These are phyloP conservation scores for Bryum argenteum DNA, from an alignment of 225 moss, liverwort and hornwort genomes.

Conservation along the genomic window DNA sequence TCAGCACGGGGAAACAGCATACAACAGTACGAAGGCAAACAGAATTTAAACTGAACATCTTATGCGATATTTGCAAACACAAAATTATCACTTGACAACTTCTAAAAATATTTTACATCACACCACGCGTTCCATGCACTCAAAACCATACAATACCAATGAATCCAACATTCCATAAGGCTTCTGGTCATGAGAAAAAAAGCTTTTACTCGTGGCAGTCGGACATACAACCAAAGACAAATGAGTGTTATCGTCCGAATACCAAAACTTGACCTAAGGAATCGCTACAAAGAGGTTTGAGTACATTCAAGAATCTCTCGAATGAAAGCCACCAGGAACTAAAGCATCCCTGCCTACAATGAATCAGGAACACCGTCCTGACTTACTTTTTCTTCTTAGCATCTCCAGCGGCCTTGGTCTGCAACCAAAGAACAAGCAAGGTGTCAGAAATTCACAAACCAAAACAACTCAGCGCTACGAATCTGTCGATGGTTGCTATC, in stretches of 20 bases:
- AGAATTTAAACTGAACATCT: not conserved
- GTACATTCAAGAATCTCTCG: not conserved
- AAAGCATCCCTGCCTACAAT: not conserved
- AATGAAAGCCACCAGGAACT: not conserved
- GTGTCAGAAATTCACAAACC: not conserved
- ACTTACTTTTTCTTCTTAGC: slow-evolving; percentile 52
- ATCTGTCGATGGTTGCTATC: not conserved
- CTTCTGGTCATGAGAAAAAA: slow-evolving; percentile 1
- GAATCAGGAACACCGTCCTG: not conserved
- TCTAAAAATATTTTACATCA: not conserved
- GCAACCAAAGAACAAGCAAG: not conserved
- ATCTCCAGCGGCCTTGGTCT: slow-evolving; percentile 50
- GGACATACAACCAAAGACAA: not conserved
- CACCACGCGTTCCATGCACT: not conserved
- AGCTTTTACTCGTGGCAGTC: slow-evolving; percentile 11
- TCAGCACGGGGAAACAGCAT: too few species aligned
- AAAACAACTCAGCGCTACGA: not conserved
- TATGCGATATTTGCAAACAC: not conserved
- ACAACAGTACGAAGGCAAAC: not conserved
- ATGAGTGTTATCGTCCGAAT: not conserved
- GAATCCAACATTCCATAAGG: not conserved
- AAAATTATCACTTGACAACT: not conserved
- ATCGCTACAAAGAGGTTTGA: not conserved
- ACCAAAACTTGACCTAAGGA: slow-evolving; percentile 1
- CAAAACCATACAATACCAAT: not conserved